Percentiles rank a stretch among this genome's conserved stretches.
Evolutionary conservation across 768 basidiomycete species (phyloP).

Genomic region (Hirschioporus abietinus): DNA sequence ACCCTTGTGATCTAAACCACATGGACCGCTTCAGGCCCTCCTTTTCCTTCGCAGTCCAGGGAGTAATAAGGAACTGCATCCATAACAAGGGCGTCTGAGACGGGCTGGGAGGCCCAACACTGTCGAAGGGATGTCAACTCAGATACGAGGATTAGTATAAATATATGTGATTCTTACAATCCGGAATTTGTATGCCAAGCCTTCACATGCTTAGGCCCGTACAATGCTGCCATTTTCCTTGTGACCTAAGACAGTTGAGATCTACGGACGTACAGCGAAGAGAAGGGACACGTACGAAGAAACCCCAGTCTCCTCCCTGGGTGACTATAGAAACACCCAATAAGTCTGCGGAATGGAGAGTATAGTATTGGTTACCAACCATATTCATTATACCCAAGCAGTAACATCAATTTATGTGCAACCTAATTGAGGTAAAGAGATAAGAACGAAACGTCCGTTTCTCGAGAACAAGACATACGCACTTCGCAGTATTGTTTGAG

Average conservation of each 20-base stretch:
- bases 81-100: conserved; percentile 22
- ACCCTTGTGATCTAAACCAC: conserved; percentile 23
- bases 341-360: background rate
- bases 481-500: conserved; percentile 53
- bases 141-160: background rate
- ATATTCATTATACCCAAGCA: conserved; percentile 44
- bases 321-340: conserved; percentile 28
- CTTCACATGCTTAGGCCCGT: conserved; percentile 38
- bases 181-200: conserved; percentile 50
- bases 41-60: conserved; percentile 26
- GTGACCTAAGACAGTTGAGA: conserved; percentile 26
- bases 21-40: conserved; percentile 22
- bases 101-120: conserved; percentile 21
- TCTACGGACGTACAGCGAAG: background rate
- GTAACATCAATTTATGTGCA: conserved; percentile 43
- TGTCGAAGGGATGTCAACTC: conserved; percentile 20
- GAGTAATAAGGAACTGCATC: conserved; percentile 23
- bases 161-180: conserved; percentile 25
- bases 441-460: conserved; percentile 13
- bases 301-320: conserved; percentile 48
- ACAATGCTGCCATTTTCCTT: conserved; percentile 25
- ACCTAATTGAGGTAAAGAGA: conserved; percentile 24
- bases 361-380: conserved; percentile 24
- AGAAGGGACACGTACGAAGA: conserved; percentile 21
- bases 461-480: conserved; percentile 7